A percentile compares a stretch with the other conserved stretches of the same genome.
Conservation (phyloP, 805 yeast genomes). For the Pichia nakasei region DNA sequence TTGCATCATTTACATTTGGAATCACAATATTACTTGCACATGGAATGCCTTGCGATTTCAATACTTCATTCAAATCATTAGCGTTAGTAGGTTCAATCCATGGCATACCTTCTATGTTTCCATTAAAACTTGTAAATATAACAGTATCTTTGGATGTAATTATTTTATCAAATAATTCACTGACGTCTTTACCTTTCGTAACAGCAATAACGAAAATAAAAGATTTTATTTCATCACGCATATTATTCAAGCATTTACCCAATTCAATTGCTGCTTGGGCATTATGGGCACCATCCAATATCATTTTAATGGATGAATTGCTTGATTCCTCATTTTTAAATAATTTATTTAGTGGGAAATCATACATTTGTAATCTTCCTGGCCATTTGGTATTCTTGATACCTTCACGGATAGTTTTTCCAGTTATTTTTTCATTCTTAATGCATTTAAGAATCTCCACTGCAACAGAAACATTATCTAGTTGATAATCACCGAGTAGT, state of each 20-base stretch:
- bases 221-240: slow-evolving; percentile 7
- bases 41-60: slow-evolving; percentile 19
- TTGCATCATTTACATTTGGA: slow-evolving; percentile 21
- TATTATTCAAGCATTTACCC: slow-evolving; percentile 38
- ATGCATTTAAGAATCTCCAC: slow-evolving; percentile 41
- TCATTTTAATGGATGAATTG: background rate
- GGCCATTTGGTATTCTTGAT: slow-evolving; percentile 64
- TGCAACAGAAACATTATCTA: slow-evolving; percentile 61
- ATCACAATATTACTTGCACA: background rate
- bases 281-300: slow-evolving; percentile 93
- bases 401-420: slow-evolving; percentile 38
- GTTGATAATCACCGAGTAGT: slow-evolving; percentile 65
- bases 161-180: slow-evolving; percentile 44
- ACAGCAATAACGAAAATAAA: slow-evolving; percentile 62
- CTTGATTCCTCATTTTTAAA: slow-evolving; percentile 20
- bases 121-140: slow-evolving; percentile 52
- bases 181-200: slow-evolving; percentile 61
- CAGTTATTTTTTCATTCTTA: slow-evolving; percentile 11
- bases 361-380: slow-evolving; percentile 63
- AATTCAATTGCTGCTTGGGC: slow-evolving; percentile 75
- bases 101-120: slow-evolving; percentile 79
- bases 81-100: slow-evolving; percentile 59
- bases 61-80: slow-evolving; percentile 22
- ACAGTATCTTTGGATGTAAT: slow-evolving; percentile 41
- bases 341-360: slow-evolving; percentile 19